phyloP scores from a whole-genome alignment of 73 alveolate species.

The Effrenium voratum region DNA sequence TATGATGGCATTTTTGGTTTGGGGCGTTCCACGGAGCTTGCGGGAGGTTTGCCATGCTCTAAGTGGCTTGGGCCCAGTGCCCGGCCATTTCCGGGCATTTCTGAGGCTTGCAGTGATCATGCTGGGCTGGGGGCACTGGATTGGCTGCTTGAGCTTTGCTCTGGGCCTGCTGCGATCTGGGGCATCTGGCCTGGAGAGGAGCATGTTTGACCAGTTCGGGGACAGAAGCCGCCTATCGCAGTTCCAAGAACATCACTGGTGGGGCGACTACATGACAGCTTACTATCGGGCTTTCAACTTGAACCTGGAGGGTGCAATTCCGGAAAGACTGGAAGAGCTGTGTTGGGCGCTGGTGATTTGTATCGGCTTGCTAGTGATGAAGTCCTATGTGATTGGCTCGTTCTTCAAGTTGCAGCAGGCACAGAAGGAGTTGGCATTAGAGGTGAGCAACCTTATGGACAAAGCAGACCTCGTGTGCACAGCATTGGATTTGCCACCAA shows the following conservation, averaged over 20 bases:
- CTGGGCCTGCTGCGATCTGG: background rate
- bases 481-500: slow-evolving; percentile 39
- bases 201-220: slow-evolving; percentile 10
- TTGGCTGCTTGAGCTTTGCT: slow-evolving; percentile 47
- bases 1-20: no score
- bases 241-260: background rate
- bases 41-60: no score
- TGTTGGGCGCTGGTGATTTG: background rate
- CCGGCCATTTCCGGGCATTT: no score
- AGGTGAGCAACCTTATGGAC: slow-evolving; percentile 32
- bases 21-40: no score
- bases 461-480: slow-evolving; percentile 41
- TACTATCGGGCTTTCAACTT: slow-evolving; percentile 58
- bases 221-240: background rate
- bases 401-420: slow-evolving; percentile 59
- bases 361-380: slow-evolving; percentile 38
- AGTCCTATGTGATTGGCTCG: slow-evolving; percentile 56
- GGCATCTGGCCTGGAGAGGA: background rate
- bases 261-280: slow-evolving; percentile 56
- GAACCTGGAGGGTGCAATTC: slow-evolving; percentile 36
- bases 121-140: slow-evolving; percentile 85
- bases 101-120: slow-evolving; percentile 52
- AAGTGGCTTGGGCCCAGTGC: no score
- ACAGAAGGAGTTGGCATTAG: slow-evolving; percentile 28
- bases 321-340: slow-evolving; percentile 22